Evolutionary conservation across 2,329 filamentous ascomycete species (phyloP), one percentile per base, ranked within the genome.

Genomic region (Sclerotinia trifoliorum): DNA sequence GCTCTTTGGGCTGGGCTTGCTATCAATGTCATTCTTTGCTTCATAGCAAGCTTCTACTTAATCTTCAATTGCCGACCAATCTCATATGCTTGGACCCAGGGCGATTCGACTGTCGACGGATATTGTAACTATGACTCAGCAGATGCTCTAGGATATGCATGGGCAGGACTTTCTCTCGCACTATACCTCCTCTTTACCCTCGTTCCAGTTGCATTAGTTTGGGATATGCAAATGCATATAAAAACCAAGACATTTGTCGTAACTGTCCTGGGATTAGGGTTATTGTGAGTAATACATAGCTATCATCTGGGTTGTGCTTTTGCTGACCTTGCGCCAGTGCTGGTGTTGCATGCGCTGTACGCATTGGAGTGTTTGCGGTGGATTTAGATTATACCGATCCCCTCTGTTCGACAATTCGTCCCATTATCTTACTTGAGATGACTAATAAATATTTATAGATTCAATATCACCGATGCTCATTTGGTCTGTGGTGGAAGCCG

Each of bases 141-240:
- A 29, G 52, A 68, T 51, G 51, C 44, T 32, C 29, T 65, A 24
- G 61, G 60, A 1, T 68, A 68, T 44, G 66, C 52, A 35, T 68
- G 60, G 60, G 46, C 60, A 8, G 66, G 60, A 32, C 5, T 68
- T 1, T 58, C 60, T 10, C 51, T 68, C 7, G 60, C 51, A 11
- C 44, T 68, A 32, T 65, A 68, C 24, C 42, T 58, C 21, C 51
- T 68, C 19, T 54, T 65, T 39, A 64, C 56, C 13, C 26, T 68
- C 2, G 51, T 66, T 42, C 66, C 66, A 2, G 62, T 66, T 26
- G 39, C 56, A 21, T 35, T 68, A 17, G 60, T 68, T 56, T 68
- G 66, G 66, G 26, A 65, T 42, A 63, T 68, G 60, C 60, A 68
- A 46, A 68, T 68, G 66, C 48, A 65, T 19, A 39, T 57, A 24